Base-by-base conservation (phyloP, 2,329 filamentous ascomycete species). In the Sporothrix humicola region DNA sequence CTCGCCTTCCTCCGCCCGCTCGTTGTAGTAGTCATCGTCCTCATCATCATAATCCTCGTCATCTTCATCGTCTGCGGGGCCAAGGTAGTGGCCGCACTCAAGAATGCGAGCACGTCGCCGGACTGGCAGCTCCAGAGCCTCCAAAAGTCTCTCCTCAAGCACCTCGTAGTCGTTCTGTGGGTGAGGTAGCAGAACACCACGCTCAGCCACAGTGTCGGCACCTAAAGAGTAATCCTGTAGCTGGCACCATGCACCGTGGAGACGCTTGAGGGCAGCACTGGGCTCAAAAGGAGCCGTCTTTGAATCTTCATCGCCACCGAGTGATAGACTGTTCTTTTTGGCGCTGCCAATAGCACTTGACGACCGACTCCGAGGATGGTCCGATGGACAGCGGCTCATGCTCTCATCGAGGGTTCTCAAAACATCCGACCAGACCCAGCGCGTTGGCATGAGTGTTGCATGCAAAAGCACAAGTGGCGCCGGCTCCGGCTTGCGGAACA, bases 121-220 rank as follows among this genome's bases (percentile, higher is more conserved):
- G 44, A 90, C 83, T 1, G 90, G 90, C 17, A 95, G 84, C 79
- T 94, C 92, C 63, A 95, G 82, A 1, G 91, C 90, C 80, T 95
- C 92, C 2, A 95, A 83, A 48, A 95, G 84, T 42, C 92, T 86
- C 82, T 95, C 93, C 81, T 95, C 92, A 0, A 96, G 86, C 73
- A 93, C 83, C 80, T 95, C 93, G 78, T 93, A 95, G 79, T 95
- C 93, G 73, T 91, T 91, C 77, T 93, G 89, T 0, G 93, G 93
- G 79, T 96, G 93, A 1, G 92, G 89, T 8, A 96, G 86, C 59
- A 96, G 83, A 48, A 96, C 86, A 2, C 92, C 93, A 26, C 93
- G 87, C 79, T 92, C 88, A 76, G 92, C 86, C 12, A 94, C 89
- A 0, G 92, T 93, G 69, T 94, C 92, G 1, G 89, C 89, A 3